Conservation (phyloP, 108 stramenopile species). For the Fragilaria crotonensis region DNA sequence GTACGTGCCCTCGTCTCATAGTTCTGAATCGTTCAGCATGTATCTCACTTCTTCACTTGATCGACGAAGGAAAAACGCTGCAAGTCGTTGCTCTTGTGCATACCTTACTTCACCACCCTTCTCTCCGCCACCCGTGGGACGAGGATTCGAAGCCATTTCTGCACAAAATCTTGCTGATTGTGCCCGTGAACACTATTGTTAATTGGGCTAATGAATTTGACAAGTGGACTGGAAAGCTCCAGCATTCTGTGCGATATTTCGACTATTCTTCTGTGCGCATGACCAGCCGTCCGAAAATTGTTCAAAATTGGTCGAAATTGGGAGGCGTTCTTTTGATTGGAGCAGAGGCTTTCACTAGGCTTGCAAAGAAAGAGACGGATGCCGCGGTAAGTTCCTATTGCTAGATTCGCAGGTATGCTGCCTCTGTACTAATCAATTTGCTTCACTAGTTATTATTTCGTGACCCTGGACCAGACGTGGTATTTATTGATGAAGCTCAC, state of each 20-base stretch:
- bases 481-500: slow-evolving; percentile 69
- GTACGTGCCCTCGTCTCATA: too few species aligned
- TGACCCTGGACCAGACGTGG: slow-evolving; percentile 45
- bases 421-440: too few species aligned
- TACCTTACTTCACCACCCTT: slow-evolving; percentile 46
- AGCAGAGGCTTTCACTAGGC: slow-evolving; percentile 21
- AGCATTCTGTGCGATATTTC: slow-evolving; percentile 16
- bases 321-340: slow-evolving; percentile 57
- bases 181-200: slow-evolving; percentile 53
- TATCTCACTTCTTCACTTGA: too few species aligned
- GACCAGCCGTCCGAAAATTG: slow-evolving; percentile 7
- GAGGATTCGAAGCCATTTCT: slow-evolving; percentile 20
- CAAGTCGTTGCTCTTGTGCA: slow-evolving; percentile 44
- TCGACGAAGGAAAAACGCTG: slow-evolving; percentile 32
- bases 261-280: not conserved
- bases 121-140: slow-evolving; percentile 11
- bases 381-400: not conserved
- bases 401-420: too few species aligned
- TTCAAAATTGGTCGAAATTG: slow-evolving; percentile 33
- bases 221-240: slow-evolving; percentile 40
- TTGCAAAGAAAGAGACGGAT: slow-evolving; percentile 9
- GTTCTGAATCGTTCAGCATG: too few species aligned
- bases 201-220: slow-evolving; percentile 71
- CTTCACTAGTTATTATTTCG: too few species aligned
- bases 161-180: slow-evolving; percentile 42